Conservation (phyloP, 441 rosid genomes). For the Syzygium malaccense region DNA sequence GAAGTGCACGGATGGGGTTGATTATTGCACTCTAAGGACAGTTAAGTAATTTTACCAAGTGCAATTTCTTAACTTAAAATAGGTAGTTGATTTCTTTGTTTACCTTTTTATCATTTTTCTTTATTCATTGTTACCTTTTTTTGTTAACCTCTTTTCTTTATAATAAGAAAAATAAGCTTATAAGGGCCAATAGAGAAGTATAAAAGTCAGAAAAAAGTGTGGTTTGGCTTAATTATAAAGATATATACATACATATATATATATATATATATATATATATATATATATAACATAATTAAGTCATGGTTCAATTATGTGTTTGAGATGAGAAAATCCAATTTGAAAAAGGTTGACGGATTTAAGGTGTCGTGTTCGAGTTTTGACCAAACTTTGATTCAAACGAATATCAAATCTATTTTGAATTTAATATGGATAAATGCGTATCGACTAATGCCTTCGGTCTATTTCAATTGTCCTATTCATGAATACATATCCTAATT, state of each 20-base stretch:
- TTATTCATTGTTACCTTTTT: neutral
- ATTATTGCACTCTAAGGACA: neutral
- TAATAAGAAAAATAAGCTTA: neutral
- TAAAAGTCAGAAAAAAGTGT: neutral
- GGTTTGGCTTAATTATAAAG: neutral
- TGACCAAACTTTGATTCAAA: neutral
- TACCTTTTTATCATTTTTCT: neutral
- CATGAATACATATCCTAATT: neutral
- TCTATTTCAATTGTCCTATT: neutral
- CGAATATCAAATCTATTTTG: no score
- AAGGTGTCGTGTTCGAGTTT: no score
- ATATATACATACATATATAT: no score
- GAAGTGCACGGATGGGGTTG: neutral
- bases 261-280: no score
- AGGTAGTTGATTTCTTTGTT: neutral
- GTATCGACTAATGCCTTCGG: fast-evolving
- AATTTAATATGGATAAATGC: neutral
- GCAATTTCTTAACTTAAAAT: neutral
- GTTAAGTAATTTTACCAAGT: neutral
- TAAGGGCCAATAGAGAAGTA: neutral
- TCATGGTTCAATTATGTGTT: fast-evolving
- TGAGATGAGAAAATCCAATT: neutral
- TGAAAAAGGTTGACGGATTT: neutral
- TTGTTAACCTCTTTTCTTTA: neutral
- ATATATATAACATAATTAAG: neutral